A percentile compares a stretch with the other conserved stretches of the same genome.
These are phyloP conservation scores for Solanum tacnaense DNA, from an alignment of 257 asterid genomes.

Conservation along the genomic window DNA sequence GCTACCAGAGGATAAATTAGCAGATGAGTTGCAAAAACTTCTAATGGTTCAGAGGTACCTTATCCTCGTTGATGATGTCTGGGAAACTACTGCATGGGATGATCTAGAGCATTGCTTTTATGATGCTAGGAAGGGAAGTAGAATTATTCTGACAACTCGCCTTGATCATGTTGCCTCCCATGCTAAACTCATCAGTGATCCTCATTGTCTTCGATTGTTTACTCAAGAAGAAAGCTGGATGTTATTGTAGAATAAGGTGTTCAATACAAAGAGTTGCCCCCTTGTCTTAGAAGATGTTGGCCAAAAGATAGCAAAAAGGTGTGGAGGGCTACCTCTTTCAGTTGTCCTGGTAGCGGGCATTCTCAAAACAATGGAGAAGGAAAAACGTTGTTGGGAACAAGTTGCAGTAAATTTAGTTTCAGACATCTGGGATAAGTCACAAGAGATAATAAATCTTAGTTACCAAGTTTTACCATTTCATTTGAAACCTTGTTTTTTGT, in stretches of 20 bases:
- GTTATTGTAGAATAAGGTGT: neutral
- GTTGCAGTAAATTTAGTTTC: neutral
- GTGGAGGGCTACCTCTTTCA: constrained; percentile 4
- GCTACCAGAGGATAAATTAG: neutral
- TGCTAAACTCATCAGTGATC: neutral
- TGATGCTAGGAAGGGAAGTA: constrained; percentile 8
- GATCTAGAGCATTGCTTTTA: neutral
- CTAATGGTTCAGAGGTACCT: constrained; percentile 12
- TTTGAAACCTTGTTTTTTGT: neutral
- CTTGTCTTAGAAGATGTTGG: neutral
- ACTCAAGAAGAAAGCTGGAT: neutral
- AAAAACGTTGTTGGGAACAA: neutral
- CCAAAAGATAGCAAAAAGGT: neutral
- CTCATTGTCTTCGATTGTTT: neutral
- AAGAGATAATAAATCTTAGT: neutral
- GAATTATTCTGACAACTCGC: constrained; percentile 23
- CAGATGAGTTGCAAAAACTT: neutral
- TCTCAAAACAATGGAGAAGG: neutral
- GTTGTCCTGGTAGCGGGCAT: neutral
- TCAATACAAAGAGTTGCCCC: neutral
- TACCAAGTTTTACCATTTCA: constrained; percentile 1
- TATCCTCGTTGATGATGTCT: constrained; percentile 32
- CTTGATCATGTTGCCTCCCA: neutral
- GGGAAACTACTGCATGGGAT: constrained; percentile 17
- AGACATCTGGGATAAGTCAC: neutral